These are phyloP conservation scores for Dillenia turbinata DNA, from an alignment of 164 flowering plant genomes.

Conservation along the genomic window DNA sequence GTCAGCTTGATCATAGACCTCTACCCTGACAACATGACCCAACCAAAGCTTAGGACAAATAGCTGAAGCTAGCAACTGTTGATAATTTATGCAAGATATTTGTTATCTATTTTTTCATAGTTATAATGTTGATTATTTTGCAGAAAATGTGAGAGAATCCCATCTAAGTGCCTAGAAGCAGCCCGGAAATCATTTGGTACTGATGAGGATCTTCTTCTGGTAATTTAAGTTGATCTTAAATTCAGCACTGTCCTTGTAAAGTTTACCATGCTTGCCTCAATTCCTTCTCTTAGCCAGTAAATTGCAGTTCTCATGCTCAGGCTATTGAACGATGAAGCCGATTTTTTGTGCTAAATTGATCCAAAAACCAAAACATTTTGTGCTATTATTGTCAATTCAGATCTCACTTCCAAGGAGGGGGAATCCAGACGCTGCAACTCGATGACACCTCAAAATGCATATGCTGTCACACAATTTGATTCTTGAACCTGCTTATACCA, in stretches of 20 bases:
- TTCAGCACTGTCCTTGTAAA: neutral
- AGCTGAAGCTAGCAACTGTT: too few species aligned
- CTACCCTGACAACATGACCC: too few species aligned
- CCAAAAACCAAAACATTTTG: too few species aligned
- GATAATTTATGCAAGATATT: too few species aligned
- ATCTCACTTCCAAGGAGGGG: neutral
- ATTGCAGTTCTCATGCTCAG: neutral
- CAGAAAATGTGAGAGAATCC: slow-evolving; percentile 61
- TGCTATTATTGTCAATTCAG: neutral
- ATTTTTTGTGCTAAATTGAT: too few species aligned
- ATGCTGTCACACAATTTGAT: neutral
- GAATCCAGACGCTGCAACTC: neutral
- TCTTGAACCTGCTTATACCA: too few species aligned
- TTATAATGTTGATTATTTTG: slow-evolving; percentile 8
- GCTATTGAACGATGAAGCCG: too few species aligned
- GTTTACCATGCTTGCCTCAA: neutral
- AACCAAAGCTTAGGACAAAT: too few species aligned
- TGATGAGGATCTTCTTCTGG: slow-evolving; percentile 95
- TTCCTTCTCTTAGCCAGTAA: neutral
- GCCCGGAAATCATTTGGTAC: slow-evolving; percentile 98
- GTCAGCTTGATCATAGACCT: too few species aligned
- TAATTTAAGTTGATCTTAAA: slow-evolving; percentile 16
- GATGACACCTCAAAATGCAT: neutral
- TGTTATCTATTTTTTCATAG: too few species aligned
- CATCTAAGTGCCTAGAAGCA: slow-evolving; percentile 63